Conservation (phyloP, 1,139 yeast genomes). For the Wickerhamomyces sp. region DNA sequence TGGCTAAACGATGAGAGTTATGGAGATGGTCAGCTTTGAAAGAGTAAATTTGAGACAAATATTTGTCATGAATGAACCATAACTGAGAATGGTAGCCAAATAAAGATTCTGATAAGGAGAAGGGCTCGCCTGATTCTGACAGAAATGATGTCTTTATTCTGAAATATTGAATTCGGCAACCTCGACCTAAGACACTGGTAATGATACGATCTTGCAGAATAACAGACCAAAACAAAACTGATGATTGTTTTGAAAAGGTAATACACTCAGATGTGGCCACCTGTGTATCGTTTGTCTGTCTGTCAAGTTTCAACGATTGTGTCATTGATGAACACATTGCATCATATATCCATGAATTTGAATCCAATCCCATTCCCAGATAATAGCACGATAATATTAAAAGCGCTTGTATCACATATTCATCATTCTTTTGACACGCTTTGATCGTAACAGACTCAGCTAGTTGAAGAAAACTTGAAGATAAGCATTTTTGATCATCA, state of each 20-base stretch:
- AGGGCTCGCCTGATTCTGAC: neutral
- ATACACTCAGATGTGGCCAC: neutral
- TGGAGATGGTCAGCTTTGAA: constrained; percentile 22
- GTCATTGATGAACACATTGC: constrained; percentile 18
- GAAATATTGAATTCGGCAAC: constrained; percentile 25
- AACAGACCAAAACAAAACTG: constrained; percentile 26
- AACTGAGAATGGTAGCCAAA: constrained; percentile 24
- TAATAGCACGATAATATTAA: constrained; percentile 15
- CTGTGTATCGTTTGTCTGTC: constrained; percentile 2
- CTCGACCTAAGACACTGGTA: constrained; percentile 27
- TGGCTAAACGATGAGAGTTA: constrained; percentile 17
- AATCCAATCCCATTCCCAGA: constrained; percentile 18
- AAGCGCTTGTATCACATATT: constrained; percentile 11
- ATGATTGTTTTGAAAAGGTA: constrained; percentile 1
- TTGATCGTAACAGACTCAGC: constrained; percentile 13
- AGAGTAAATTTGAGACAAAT: constrained; percentile 27
- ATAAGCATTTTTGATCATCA: constrained; percentile 5
- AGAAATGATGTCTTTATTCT: constrained; percentile 21
- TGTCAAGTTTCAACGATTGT: constrained; percentile 17
- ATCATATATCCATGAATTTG: constrained; percentile 19
- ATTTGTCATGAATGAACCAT: constrained; percentile 28
- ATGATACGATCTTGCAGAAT: constrained; percentile 27
- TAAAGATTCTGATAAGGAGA: constrained; percentile 17
- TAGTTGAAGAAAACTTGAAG: constrained; percentile 9
- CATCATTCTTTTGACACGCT: constrained; percentile 14